Percentiles rank a stretch among this genome's conserved stretches.
Conservation (phyloP, 2,329 filamentous ascomycete genomes). For the Fusarium cyanostomum region DNA sequence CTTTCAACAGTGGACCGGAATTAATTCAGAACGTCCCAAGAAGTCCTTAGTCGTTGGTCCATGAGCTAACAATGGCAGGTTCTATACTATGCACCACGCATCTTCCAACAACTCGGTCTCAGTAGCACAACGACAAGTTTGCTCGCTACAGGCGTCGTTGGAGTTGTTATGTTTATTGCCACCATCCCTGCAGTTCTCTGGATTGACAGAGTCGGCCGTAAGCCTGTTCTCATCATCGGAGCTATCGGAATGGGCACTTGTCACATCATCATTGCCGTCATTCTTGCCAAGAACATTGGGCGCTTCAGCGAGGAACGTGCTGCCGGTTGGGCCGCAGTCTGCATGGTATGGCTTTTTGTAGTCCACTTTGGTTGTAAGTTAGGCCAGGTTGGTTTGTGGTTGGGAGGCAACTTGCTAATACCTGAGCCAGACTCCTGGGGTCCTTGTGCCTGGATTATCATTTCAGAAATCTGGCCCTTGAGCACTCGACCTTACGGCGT, state of each 20-base stretch:
- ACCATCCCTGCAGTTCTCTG: constrained; percentile 74
- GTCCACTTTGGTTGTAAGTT: constrained; percentile 71
- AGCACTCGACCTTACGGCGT: constrained; percentile 76
- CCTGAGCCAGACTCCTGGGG: constrained; percentile 68
- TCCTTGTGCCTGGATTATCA: constrained; percentile 77
- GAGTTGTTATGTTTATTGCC: constrained; percentile 74
- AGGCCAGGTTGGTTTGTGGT: rapidly evolving
- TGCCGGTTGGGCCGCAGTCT: constrained; percentile 74
- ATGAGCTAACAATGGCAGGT: constrained; percentile 15
- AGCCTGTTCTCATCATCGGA: constrained; percentile 69
- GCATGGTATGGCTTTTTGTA: constrained; percentile 79
- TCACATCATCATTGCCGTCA: constrained; percentile 76
- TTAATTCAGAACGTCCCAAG: constrained; percentile 59
- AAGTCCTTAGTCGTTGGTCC: rapidly evolving
- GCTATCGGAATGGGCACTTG: constrained; percentile 75
- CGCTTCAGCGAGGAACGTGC: constrained; percentile 65
- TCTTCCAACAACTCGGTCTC: constrained; percentile 74
- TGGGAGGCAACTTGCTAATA: rapidly evolving
- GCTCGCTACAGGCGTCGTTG: constrained; percentile 76
- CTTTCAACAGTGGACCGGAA: constrained; percentile 60
- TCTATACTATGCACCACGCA: constrained; percentile 75
- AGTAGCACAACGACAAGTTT: constrained; percentile 61
- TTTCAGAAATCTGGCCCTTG: constrained; percentile 79
- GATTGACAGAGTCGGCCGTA: constrained; percentile 71
- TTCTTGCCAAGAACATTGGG: constrained; percentile 70